Percentiles rank a stretch among this genome's conserved stretches.
phyloP scores from a whole-genome alignment of 2,329 filamentous ascomycete species.

The Acephala macrosclerotiorum region DNA sequence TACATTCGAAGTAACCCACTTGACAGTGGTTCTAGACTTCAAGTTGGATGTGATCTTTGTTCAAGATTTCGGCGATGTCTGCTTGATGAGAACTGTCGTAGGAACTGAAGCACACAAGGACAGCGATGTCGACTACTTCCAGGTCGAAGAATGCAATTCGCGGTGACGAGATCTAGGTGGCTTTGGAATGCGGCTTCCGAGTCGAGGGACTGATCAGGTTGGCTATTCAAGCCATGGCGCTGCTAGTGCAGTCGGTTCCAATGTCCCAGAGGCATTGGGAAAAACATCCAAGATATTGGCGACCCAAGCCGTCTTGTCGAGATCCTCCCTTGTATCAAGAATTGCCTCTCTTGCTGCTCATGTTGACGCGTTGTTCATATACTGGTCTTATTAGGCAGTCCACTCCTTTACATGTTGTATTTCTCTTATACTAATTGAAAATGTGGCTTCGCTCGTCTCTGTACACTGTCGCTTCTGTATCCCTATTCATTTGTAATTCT shows the following conservation, averaged over 20 bases:
- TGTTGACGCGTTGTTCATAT: not conserved
- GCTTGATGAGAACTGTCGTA: too few species aligned
- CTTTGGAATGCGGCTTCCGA: too few species aligned
- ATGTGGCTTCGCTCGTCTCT: not conserved
- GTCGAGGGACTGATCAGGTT: too few species aligned
- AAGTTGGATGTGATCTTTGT: too few species aligned
- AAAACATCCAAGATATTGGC: constrained; percentile 1
- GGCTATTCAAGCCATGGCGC: not conserved
- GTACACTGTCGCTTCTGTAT: not conserved
- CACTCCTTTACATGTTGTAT: not conserved
- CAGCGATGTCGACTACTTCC: too few species aligned
- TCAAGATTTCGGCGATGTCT: too few species aligned
- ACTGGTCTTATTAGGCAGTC: not conserved
- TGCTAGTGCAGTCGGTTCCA: not conserved
- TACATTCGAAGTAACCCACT: too few species aligned
- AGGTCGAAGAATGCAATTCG: too few species aligned
- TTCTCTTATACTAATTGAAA: not conserved
- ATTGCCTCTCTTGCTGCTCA: not conserved
- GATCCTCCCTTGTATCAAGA: not conserved
- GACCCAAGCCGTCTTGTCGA: not conserved
- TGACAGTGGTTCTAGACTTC: too few species aligned
- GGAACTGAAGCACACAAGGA: too few species aligned
- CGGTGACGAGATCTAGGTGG: too few species aligned
- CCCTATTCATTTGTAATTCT: not conserved
- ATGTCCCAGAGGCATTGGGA: not conserved